Conservation (phyloP, 2,329 filamentous ascomycete genomes). For the Beauveria sp. region DNA sequence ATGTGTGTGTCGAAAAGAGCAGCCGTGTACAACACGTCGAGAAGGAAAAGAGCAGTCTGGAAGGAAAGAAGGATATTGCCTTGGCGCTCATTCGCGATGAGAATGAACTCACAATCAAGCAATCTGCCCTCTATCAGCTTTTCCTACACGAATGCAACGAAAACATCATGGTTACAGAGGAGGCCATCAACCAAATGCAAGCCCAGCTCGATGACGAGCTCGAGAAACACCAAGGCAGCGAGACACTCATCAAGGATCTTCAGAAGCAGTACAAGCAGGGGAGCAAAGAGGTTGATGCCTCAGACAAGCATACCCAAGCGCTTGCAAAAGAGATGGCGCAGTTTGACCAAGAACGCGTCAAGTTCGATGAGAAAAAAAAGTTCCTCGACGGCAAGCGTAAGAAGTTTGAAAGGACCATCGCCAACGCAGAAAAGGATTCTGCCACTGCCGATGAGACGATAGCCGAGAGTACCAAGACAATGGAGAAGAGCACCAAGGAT, state of each 20-base stretch:
- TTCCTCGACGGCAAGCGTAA: slow-evolving; percentile 86
- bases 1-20: slow-evolving; percentile 91
- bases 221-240: slow-evolving; percentile 83
- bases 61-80: slow-evolving; percentile 95
- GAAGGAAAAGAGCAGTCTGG: slow-evolving; percentile 86
- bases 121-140: slow-evolving; percentile 87
- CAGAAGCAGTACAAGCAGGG: slow-evolving; percentile 77
- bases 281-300: slow-evolving; percentile 71
- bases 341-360: slow-evolving; percentile 93
- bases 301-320: slow-evolving; percentile 73
- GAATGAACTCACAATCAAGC: slow-evolving; percentile 84
- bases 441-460: slow-evolving; percentile 71
- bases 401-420: slow-evolving; percentile 85
- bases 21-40: slow-evolving; percentile 94
- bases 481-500: slow-evolving; percentile 67
- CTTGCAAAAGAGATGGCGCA: slow-evolving; percentile 82
- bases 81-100: slow-evolving; percentile 84
- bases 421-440: slow-evolving; percentile 65
- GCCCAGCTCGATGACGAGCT: slow-evolving; percentile 78
- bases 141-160: slow-evolving; percentile 83
- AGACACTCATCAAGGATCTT: slow-evolving; percentile 82
- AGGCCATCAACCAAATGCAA: slow-evolving; percentile 87
- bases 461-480: slow-evolving; percentile 68
- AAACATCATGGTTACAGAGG: slow-evolving; percentile 80
- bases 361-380: slow-evolving; percentile 96